Evolutionary conservation across 306 rosid genomes (phyloP), one percentile per base, ranked within the genome.

Genomic region (Trifolium fragiferum): DNA sequence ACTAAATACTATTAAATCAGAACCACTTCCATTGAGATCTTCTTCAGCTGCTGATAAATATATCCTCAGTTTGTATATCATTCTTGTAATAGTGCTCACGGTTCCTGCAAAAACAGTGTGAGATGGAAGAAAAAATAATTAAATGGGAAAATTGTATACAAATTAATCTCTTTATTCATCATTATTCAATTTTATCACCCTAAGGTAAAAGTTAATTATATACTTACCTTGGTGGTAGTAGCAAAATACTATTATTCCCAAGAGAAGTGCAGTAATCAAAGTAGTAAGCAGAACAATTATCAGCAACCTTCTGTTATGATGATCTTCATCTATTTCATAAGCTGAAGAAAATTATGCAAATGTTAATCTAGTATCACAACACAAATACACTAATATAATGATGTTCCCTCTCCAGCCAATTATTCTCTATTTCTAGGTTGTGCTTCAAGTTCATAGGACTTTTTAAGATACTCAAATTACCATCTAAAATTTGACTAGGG

Each of bases 1-100:
- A 10, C 25, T 21, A 53, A 58, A 76, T 69, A 60, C 86, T 78
- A 46, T 76, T 47, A 81, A 38, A 54, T 85, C 79, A 47, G 83
- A 72, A 72, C 55, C 37, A 38, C 72, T 70, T 30, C 32, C 70
- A 3, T 70, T 18, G 5, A 81, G 25, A 64, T 73, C 51, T 25
- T 74, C 10, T 71, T 83, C 78, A 35, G 61, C 63, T 40, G 35
- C 71, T 20, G 68, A 72, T 20, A 75, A 74, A 65, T 13, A 65
- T 75, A 38, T 70, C 81, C 18, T 20, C 38, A 75, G 12, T 30
- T 65, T 75, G 37, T 71, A 65, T 16, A 83, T 0, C 23, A 71
- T 32, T 75, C 38, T 78, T 65, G 68, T 75, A 15, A 50, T 14
- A 55, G 14, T 19, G 25, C 32, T 74, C 11, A 10, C 6, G 3